phyloP scores from a whole-genome alignment of 345 rosid species.

The Adansonia digitata region DNA sequence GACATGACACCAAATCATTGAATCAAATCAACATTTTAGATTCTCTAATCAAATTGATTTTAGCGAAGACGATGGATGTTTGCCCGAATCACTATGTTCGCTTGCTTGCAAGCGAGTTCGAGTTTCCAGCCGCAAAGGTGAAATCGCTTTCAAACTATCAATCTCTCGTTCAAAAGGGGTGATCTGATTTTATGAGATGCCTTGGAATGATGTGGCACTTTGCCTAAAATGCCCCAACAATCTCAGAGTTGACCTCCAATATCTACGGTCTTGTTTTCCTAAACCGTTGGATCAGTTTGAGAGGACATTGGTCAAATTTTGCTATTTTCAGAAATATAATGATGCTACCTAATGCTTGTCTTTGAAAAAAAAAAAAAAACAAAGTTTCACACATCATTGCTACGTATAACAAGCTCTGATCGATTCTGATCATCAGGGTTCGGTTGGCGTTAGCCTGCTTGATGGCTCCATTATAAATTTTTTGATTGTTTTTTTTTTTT shows the following conservation, averaged over 20 bases:
- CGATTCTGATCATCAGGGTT: background rate
- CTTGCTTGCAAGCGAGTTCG: background rate
- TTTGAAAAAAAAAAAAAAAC: conserved; percentile 8
- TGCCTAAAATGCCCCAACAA: conserved; percentile 19
- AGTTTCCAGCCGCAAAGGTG: conserved; percentile 16
- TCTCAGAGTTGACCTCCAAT: conserved; percentile 15
- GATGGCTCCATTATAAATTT: conserved; percentile 22
- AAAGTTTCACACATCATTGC: background rate
- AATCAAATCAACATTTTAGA: background rate
- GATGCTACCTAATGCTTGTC: conserved; percentile 17
- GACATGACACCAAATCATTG: conserved; percentile 6
- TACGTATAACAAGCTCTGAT: background rate
- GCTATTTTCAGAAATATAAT: conserved; percentile 21
- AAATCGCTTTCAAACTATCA: background rate
- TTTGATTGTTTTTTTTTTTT: no score
- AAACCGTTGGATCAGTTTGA: conserved; percentile 9
- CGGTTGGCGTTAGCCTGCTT: conserved; percentile 3
- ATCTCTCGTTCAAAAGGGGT: background rate
- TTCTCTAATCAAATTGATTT: background rate
- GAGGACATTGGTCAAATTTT: conserved; percentile 2
- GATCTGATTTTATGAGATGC: background rate
- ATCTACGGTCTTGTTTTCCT: background rate
- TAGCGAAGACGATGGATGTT: background rate
- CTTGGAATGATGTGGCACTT: conserved; percentile 7
- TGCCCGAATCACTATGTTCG: background rate